Base-by-base conservation (phyloP, 1,139 yeast genomes). In the Insectozyma bohioensis region DNA sequence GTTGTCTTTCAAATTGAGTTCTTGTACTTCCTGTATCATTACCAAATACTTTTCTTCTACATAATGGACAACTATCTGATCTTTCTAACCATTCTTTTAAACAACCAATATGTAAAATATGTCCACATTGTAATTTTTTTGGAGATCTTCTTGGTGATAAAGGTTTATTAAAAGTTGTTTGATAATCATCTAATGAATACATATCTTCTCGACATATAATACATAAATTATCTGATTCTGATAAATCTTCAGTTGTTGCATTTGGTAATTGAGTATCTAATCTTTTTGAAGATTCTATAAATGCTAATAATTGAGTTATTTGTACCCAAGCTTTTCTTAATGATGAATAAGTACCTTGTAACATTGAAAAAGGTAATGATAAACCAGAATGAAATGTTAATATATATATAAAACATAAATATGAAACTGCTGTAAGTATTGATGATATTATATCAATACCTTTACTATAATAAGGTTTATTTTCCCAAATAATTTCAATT, bases 71-170 rank as follows among this genome's bases (percentile, higher is more conserved):
- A 18, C 79, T 76, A 47, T 84, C 94, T 0, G 96, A 86, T 44
- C 95, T 72, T 51, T 86, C 95, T 46, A 92, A 67, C 99, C 99
- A 92, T 47, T 85, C 85, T 51, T 85, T 85, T 43, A 92, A 70
- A 56, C 98, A 92, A 3, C 95, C 92, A 63, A 84, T 67, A 55
- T 92, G 99, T 40, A 92, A 69, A 36, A 87, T 82, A 57, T 92
- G 99, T 12, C 85, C 84, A 63, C 99, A 92, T 2, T 67, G 69
- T 35, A 92, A 67, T 49, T 74, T 83, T 55, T 87, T 87, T 2
- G 97, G 95, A 28, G 62, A 69, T 36, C 69, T 63, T 39, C 90
- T 71, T 6, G 54, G 31, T 4, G 63, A 40, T 14, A 65, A 44
- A 8, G 52, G 49, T 37, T 52, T 56, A 10, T 48, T 45, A 26